A percentile compares a stretch with the other conserved stretches of the same genome.
phyloP scores from a whole-genome alignment of 768 basidiomycete species.

The Piloderma croceum region DNA sequence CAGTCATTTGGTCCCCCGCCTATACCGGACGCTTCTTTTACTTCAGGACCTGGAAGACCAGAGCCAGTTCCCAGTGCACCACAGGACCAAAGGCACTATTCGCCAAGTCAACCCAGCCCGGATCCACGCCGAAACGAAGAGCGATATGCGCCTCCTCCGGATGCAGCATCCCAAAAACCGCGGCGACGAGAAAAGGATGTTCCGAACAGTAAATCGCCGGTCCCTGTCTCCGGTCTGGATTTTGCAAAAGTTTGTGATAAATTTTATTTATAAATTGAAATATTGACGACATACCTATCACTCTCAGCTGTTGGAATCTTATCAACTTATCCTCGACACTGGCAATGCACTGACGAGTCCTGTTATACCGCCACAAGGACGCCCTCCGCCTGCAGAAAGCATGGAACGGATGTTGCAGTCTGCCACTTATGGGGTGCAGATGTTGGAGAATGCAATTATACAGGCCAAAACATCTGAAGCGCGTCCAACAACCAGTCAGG shows the following conservation, averaged over 20 bases:
- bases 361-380: conserved; percentile 16
- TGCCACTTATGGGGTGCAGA: conserved; percentile 33
- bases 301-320: conserved; percentile 39
- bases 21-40: conserved; percentile 31
- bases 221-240: not conserved
- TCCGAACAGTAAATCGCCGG: too few species aligned
- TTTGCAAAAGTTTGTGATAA: conserved; percentile 39
- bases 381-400: conserved; percentile 25
- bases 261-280: conserved; percentile 9
- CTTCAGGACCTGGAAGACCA: conserved; percentile 26
- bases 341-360: conserved; percentile 22
- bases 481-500: conserved; percentile 21
- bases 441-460: conserved; percentile 23
- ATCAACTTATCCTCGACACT: conserved; percentile 39
- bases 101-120: conserved; percentile 19
- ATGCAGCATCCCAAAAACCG: conserved; percentile 21
- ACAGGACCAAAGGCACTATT: conserved; percentile 27
- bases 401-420: conserved; percentile 44
- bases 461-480: conserved; percentile 22
- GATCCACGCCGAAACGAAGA: conserved; percentile 30
- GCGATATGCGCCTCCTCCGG: conserved; percentile 21
- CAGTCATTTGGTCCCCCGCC: conserved; percentile 31
- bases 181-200: conserved; percentile 2
- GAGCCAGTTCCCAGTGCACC: conserved; percentile 26
- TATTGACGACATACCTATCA: not conserved